These are phyloP conservation scores for Eucalyptus urophylla DNA, from an alignment of 345 rosid species.

Conservation along the genomic window DNA sequence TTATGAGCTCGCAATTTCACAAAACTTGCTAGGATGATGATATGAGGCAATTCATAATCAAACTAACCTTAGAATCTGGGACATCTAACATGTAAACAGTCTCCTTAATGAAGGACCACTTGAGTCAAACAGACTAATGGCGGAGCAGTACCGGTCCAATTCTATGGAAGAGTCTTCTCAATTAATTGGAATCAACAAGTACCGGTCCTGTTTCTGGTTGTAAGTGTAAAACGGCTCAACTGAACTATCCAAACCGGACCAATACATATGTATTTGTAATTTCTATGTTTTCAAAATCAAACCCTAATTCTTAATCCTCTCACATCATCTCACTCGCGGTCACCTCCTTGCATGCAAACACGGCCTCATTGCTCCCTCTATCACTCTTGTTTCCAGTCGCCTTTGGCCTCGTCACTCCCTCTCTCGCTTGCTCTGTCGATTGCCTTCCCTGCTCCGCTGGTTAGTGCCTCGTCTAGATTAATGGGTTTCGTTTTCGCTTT, in stretches of 20 bases:
- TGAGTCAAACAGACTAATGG: too few relatives aligned
- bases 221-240: not conserved
- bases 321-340: not conserved
- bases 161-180: not conserved
- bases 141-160: rapidly evolving
- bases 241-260: not conserved
- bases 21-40: too few relatives aligned
- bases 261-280: too few relatives aligned
- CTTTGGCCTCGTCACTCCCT: too few relatives aligned
- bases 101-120: too few relatives aligned
- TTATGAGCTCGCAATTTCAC: too few relatives aligned
- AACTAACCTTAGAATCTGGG: rapidly evolving
- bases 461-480: not conserved
- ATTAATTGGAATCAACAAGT: too few relatives aligned
- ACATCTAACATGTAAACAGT: too few relatives aligned
- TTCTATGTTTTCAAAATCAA: too few relatives aligned
- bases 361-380: not conserved
- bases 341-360: not conserved
- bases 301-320: not conserved
- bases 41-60: too few relatives aligned
- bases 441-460: not conserved
- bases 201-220: rapidly evolving
- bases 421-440: not conserved
- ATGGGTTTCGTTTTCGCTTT: not conserved
- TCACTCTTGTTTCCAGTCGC: too few relatives aligned